Evolutionary conservation across 768 basidiomycete genomes (phyloP).

Genomic region (Multifurca ochricompacta): DNA sequence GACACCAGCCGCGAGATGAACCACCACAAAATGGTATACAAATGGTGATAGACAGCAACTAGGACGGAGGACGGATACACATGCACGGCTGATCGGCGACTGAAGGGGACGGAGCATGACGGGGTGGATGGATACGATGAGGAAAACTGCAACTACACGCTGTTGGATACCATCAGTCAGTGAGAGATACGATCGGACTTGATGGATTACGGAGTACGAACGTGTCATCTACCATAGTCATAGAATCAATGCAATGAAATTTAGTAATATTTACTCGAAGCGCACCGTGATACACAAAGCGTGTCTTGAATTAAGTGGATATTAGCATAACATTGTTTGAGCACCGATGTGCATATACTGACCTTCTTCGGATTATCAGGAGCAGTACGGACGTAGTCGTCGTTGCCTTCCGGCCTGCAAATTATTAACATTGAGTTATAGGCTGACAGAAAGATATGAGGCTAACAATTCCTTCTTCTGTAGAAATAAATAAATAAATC

Average conservation of each 20-base stretch:
- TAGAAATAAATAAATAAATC: neutral
- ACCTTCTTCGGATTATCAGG: constrained; percentile 88
- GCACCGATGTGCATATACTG: constrained; percentile 17
- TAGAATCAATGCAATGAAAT: neutral
- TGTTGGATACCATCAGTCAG: neutral
- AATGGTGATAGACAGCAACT: constrained; percentile 11
- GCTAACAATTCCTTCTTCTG: constrained; percentile 60
- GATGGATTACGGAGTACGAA: constrained; percentile 1
- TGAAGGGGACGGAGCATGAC: neutral
- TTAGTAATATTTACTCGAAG: neutral
- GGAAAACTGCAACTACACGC: constrained; percentile 5
- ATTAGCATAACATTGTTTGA: neutral
- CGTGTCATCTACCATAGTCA: constrained; percentile 18
- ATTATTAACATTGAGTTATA: neutral
- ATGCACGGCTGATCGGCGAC: neutral
- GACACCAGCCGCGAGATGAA: neutral
- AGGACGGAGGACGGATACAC: constrained; percentile 7
- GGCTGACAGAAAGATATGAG: neutral
- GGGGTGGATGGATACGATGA: neutral
- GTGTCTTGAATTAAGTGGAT: constrained; percentile 41
- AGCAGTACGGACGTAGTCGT: constrained; percentile 68
- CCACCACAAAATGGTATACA: constrained; percentile 2
- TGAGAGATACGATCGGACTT: too few species aligned
- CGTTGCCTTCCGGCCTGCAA: constrained; percentile 71
- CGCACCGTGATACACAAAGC: constrained; percentile 74